Conservation (phyloP, 2,329 filamentous ascomycete genomes). For the Cladosporium sp. region DNA sequence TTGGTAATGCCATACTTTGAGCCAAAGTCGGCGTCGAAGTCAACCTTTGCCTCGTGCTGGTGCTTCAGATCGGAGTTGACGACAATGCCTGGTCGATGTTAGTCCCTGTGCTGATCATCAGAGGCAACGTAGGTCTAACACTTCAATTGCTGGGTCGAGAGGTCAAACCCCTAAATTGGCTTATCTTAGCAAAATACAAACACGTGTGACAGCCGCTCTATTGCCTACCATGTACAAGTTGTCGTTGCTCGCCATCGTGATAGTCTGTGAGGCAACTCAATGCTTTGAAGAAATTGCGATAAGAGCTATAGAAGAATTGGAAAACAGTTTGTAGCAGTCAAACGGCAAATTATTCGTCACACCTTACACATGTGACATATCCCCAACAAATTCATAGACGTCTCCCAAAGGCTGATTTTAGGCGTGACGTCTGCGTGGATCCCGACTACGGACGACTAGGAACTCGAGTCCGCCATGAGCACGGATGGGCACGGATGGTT, state of each 20-base stretch:
- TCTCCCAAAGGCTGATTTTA: slow-evolving; percentile 7
- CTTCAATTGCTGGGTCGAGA: slow-evolving; percentile 96
- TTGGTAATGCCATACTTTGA: slow-evolving; percentile 69
- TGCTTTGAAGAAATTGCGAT: background rate
- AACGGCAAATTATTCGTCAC: slow-evolving; percentile 1
- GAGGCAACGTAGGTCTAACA: slow-evolving; percentile 49
- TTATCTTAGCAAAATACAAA: background rate
- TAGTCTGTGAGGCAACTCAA: background rate
- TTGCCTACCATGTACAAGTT: slow-evolving; percentile 16
- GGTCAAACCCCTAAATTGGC: slow-evolving; percentile 69
- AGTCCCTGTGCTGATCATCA: background rate
- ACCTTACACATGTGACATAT: background rate
- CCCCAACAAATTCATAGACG: slow-evolving; percentile 8
- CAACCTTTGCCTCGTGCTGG: slow-evolving; percentile 82
- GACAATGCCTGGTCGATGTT: slow-evolving; percentile 64
- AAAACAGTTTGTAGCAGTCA: background rate
- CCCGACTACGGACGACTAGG: slow-evolving; percentile 2
- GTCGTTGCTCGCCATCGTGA: slow-evolving; percentile 16
- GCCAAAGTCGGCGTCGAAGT: slow-evolving; percentile 85
- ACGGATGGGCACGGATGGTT: background rate
- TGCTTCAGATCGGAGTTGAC: slow-evolving; percentile 81
- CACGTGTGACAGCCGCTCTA: background rate
- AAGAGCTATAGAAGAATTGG: background rate
- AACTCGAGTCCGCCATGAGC: background rate
- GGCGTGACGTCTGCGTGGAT: slow-evolving; percentile 13